Conservation (phyloP, 148 eudicot genomes). For the Cornus controversa region DNA sequence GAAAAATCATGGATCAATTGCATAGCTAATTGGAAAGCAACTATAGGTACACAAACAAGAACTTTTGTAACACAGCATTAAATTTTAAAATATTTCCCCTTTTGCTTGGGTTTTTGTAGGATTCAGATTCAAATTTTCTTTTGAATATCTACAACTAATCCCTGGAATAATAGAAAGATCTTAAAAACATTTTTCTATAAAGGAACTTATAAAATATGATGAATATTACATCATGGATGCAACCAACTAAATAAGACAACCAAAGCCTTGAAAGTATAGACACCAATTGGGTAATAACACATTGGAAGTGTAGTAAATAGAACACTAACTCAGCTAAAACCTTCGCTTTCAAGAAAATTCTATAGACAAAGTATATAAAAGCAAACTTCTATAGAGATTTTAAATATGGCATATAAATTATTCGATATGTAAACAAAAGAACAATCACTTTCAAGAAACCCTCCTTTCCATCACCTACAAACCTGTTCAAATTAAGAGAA, state of each 20-base stretch:
- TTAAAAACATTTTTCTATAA: too few species aligned
- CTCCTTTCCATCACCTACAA: background rate
- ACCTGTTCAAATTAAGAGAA: conserved; percentile 5
- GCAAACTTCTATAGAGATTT: too few species aligned
- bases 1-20: background rate
- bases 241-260: background rate
- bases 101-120: background rate
- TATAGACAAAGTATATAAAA: background rate
- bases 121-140: background rate
- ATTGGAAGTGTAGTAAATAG: too few species aligned
- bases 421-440: too few species aligned
- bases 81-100: background rate
- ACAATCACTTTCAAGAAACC: background rate
- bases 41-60: background rate
- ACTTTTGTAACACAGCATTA: background rate
- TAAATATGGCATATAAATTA: too few species aligned
- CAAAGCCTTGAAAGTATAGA: background rate
- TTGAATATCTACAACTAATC: background rate
- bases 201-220: too few species aligned
- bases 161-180: background rate
- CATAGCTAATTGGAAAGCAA: background rate
- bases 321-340: background rate
- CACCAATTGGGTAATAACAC: background rate
- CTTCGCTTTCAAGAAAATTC: background rate
- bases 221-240: background rate